Evolutionary conservation across 1,284 basidiomycete genomes (phyloP).

Genomic region (Albatrellus sp.): DNA sequence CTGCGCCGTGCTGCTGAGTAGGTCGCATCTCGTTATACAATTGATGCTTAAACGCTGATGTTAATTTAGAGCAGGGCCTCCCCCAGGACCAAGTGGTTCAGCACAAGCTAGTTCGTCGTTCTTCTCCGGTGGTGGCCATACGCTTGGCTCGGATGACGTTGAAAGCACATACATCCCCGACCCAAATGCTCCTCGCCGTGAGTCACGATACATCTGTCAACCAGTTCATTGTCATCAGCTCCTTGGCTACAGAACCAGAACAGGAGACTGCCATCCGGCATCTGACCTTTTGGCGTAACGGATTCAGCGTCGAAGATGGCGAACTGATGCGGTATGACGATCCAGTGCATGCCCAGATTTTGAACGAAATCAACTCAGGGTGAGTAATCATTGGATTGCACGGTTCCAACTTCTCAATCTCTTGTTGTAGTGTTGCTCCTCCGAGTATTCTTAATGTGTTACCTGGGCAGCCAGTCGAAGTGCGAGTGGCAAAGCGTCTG

Average conservation of each 20-base stretch:
- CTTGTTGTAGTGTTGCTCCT: conserved; percentile 54
- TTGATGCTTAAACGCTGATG: background rate
- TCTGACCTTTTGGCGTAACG: conserved; percentile 90
- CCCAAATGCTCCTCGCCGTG: conserved; percentile 27
- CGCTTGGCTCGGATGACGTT: conserved; percentile 78
- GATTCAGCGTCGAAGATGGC: conserved; percentile 89
- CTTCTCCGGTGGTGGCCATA: conserved; percentile 71
- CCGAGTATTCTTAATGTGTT: conserved; percentile 67
- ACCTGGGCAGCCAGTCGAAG: conserved; percentile 76
- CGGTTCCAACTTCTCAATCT: too few relatives aligned
- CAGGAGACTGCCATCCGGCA: conserved; percentile 60
- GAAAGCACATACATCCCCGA: conserved; percentile 66
- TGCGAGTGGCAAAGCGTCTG: conserved; percentile 69
- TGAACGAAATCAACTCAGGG: conserved; percentile 77
- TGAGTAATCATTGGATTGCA: conserved; percentile 22
- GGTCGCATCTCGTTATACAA: background rate
- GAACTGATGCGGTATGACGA: conserved; percentile 79
- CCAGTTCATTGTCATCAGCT: too few relatives aligned
- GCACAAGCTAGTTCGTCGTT: conserved; percentile 9
- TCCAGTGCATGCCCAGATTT: conserved; percentile 60
- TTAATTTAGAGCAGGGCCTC: conserved; percentile 7
- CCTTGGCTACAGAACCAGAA: conserved; percentile 19
- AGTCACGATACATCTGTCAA: too few relatives aligned
- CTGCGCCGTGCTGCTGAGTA: conserved; percentile 75
- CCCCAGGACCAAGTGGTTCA: conserved; percentile 13